Conservation (phyloP, 2,329 filamentous ascomycete species). For the Pseudopyricularia cyperi region DNA sequence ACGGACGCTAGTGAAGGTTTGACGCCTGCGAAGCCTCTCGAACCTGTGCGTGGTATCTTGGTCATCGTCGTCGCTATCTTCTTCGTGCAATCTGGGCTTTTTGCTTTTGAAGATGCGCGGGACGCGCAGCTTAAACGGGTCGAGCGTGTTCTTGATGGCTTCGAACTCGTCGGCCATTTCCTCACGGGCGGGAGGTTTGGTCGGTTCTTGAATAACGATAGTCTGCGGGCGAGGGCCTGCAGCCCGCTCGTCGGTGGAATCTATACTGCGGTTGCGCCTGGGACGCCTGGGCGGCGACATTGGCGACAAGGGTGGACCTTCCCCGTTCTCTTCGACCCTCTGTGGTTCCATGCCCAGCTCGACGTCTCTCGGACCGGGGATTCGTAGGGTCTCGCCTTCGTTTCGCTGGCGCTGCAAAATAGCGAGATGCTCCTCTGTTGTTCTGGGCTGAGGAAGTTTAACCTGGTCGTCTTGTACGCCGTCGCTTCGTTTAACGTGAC, state of each 20-base stretch:
- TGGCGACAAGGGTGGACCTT: constrained; percentile 13
- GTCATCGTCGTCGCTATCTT: constrained; percentile 16
- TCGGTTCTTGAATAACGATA: constrained; percentile 56
- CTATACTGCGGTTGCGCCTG: constrained; percentile 7
- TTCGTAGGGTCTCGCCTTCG: constrained; percentile 61
- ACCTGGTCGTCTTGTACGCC: constrained; percentile 33
- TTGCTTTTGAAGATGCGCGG: constrained; percentile 24
- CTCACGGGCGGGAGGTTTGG: constrained; percentile 26
- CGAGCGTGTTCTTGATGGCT: constrained; percentile 24
- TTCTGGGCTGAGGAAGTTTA: constrained; percentile 37
- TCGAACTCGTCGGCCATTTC: constrained; percentile 28
- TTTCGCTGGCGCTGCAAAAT: constrained; percentile 78
- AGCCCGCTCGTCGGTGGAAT: constrained; percentile 17
- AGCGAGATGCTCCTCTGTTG: constrained; percentile 70
- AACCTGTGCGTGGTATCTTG: constrained; percentile 1
- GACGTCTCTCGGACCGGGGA: constrained; percentile 83
- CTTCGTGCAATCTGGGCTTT: constrained; percentile 20
- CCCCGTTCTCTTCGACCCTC: constrained; percentile 26
- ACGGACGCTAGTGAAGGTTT: constrained; percentile 46
- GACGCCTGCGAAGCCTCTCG: constrained; percentile 20
- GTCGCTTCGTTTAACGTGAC: constrained; percentile 49
- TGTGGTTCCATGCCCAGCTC: constrained; percentile 67
- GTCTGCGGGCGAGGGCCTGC: constrained; percentile 25
- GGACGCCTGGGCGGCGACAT: background rate
- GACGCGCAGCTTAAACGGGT: constrained; percentile 29